These are phyloP conservation scores for Euclidium syriacum DNA, from an alignment of 345 rosid genomes.

Conservation along the genomic window DNA sequence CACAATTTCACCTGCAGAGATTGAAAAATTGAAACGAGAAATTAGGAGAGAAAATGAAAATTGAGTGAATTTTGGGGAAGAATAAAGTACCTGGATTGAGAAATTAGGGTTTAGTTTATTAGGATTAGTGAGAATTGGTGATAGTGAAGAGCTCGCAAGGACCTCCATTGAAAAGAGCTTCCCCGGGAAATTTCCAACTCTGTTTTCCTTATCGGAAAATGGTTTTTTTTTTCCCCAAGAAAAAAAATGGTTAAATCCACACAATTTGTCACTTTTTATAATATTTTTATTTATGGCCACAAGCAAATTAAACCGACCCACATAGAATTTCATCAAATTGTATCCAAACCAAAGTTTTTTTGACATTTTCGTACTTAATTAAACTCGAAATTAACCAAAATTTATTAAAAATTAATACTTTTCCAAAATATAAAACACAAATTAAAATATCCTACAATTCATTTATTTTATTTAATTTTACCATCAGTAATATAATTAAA, in stretches of 20 bases:
- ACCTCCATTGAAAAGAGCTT: conserved; percentile 48
- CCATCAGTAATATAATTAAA: too few species aligned
- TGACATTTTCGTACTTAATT: too few species aligned
- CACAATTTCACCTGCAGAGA: conserved; percentile 36
- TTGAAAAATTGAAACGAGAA: not conserved
- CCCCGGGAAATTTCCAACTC: conserved; percentile 29
- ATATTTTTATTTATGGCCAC: not conserved
- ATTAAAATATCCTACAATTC: too few species aligned
- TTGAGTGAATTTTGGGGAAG: not conserved
- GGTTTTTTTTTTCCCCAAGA: not conserved
- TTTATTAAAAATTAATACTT: too few species aligned
- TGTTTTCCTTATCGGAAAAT: conserved; percentile 22
- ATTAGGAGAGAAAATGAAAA: not conserved
- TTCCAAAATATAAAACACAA: too few species aligned
- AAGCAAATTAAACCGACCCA: too few species aligned
- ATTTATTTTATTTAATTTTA: too few species aligned
- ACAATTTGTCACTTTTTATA: not conserved
- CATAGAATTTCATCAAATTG: too few species aligned
- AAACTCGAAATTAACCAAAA: too few species aligned
- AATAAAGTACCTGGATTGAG: conserved; percentile 38
- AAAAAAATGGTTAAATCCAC: not conserved
- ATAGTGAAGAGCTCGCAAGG: conserved; percentile 39
- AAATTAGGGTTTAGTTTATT: conserved; percentile 19
- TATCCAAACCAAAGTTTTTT: too few species aligned
- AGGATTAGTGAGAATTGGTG: conserved; percentile 24